These are phyloP conservation scores for Pythium periplocum DNA, from an alignment of 352 stramenopile species.

Conservation along the genomic window DNA sequence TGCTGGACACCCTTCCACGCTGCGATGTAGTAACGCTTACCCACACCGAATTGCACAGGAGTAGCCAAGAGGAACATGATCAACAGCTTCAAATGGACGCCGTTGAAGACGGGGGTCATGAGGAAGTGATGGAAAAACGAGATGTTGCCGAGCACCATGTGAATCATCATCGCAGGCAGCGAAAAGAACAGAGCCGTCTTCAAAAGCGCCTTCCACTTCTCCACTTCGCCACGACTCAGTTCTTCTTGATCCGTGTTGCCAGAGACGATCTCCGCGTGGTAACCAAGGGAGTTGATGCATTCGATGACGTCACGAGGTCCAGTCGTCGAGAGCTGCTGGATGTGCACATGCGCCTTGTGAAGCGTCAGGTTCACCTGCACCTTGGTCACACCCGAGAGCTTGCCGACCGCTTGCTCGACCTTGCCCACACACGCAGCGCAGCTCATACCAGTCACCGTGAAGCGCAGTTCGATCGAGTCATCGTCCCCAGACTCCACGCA, in stretches of 20 bases:
- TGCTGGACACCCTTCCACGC: constrained; percentile 80
- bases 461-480: constrained; percentile 79
- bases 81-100: constrained; percentile 68
- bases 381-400: constrained; percentile 67
- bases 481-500: constrained; percentile 68
- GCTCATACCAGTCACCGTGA: constrained; percentile 66
- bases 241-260: constrained; percentile 55
- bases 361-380: constrained; percentile 57
- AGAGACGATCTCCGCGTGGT: constrained; percentile 44
- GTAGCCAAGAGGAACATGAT: constrained; percentile 83
- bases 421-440: constrained; percentile 54
- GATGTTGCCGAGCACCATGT: constrained; percentile 87
- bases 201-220: constrained; percentile 72
- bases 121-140: constrained; percentile 51
- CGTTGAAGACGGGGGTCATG: constrained; percentile 76
- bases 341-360: constrained; percentile 71
- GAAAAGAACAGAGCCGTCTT: constrained; percentile 78
- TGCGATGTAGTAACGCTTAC: constrained; percentile 73
- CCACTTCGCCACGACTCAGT: constrained; percentile 62
- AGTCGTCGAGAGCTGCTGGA: constrained; percentile 73
- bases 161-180: constrained; percentile 77
- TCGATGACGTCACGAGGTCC: constrained; percentile 68
- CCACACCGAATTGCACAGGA: constrained; percentile 81
- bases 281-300: constrained; percentile 62
- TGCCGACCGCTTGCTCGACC: constrained; percentile 57